These are phyloP conservation scores for Porogramme epimiltina DNA, from an alignment of 1,284 basidiomycete genomes.

Conservation along the genomic window DNA sequence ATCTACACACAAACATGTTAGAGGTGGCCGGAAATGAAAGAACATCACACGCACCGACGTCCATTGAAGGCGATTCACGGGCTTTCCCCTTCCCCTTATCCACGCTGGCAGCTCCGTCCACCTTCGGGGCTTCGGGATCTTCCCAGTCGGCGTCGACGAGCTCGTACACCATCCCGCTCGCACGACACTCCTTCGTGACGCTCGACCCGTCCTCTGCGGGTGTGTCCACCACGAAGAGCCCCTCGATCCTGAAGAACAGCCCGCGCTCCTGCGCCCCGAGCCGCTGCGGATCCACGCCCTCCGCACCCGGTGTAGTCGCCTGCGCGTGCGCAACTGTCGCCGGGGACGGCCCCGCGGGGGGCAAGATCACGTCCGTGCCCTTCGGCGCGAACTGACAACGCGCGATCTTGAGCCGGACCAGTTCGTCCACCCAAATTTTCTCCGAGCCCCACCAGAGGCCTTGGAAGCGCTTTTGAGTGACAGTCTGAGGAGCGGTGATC, in stretches of 20 bases:
- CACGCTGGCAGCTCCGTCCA: background rate
- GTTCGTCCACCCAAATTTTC: constrained; percentile 85
- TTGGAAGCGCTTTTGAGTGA: constrained; percentile 64
- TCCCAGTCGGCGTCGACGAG: constrained; percentile 73
- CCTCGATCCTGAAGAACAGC: constrained; percentile 67
- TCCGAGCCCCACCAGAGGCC: constrained; percentile 90
- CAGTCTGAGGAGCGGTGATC: constrained; percentile 24
- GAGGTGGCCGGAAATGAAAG: background rate
- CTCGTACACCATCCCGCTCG: constrained; percentile 71
- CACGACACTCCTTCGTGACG: constrained; percentile 58
- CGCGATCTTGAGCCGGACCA: constrained; percentile 76
- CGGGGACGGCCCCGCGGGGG: constrained; percentile 60
- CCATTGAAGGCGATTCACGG: background rate
- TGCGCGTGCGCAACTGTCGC: constrained; percentile 35
- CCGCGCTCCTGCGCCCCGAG: constrained; percentile 61
- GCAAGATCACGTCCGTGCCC: constrained; percentile 56
- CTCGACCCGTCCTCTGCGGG: constrained; percentile 39
- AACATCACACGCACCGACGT: background rate
- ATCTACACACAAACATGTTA: background rate
- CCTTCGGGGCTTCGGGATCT: constrained; percentile 30
- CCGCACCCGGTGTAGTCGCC: constrained; percentile 23
- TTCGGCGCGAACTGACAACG: constrained; percentile 64
- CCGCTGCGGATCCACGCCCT: constrained; percentile 29
- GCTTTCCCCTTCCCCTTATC: constrained; percentile 27
- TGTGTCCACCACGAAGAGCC: constrained; percentile 59